A percentile compares a stretch with the other conserved stretches of the same genome.
Conservation (phyloP, 192 early-diverging fungal species). For the Glomus cerebriforme region DNA sequence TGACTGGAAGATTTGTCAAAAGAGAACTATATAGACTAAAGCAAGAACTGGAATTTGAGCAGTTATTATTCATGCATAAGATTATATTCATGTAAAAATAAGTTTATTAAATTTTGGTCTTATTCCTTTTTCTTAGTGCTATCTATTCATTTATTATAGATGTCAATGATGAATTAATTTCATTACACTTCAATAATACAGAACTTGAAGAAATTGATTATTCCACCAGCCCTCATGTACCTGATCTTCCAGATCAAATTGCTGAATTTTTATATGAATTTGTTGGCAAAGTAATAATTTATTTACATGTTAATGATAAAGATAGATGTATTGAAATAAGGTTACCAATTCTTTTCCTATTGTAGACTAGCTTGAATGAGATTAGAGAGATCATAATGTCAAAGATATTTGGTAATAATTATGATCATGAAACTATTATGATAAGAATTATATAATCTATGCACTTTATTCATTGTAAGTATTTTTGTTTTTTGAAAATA, state of each 20-base stretch:
- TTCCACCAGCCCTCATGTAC: too few species aligned
- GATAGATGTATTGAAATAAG: background rate
- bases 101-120: background rate
- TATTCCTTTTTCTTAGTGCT: constrained; percentile 20
- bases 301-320: constrained; percentile 22
- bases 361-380: constrained; percentile 20
- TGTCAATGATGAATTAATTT: constrained; percentile 28
- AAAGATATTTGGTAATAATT: constrained; percentile 9
- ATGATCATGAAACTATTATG: constrained; percentile 29
- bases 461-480: constrained; percentile 31
- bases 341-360: constrained; percentile 18
- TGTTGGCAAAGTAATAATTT: constrained; percentile 4
- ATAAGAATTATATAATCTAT: constrained; percentile 30
- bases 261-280: constrained; percentile 3
- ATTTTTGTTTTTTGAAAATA: constrained; percentile 3
- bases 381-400: constrained; percentile 11
- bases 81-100: background rate
- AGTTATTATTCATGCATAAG: constrained; percentile 20
- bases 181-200: too few species aligned
- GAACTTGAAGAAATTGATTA: too few species aligned
- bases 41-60: constrained; percentile 16
- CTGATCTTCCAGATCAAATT: too few species aligned
- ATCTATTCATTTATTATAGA: constrained; percentile 34
- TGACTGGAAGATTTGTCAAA: constrained; percentile 11
- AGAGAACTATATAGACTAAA: constrained; percentile 28